phyloP scores from a whole-genome alignment of 2,329 filamentous ascomycete species.

The Colletotrichum agaves region DNA sequence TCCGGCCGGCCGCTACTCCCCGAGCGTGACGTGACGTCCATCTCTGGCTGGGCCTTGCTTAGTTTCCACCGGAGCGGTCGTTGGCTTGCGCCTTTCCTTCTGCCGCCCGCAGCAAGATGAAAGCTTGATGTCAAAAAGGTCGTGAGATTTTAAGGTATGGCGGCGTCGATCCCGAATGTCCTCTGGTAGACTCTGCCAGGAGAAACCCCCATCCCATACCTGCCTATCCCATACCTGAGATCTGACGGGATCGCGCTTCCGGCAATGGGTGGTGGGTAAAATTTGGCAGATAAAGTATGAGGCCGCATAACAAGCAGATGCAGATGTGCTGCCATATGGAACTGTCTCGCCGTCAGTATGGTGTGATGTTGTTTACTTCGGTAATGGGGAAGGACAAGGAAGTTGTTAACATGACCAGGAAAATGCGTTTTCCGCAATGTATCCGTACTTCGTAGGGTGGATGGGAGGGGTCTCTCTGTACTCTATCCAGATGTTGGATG shows the following conservation, averaged over 20 bases:
- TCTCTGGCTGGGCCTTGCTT: not conserved
- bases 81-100: not conserved
- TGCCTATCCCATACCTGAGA: not conserved
- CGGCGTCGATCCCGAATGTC: slow-evolving; percentile 24
- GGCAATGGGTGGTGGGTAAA: not conserved
- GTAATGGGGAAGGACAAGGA: not conserved
- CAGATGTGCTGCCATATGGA: not conserved
- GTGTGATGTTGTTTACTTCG: too few species aligned
- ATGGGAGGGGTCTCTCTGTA: not conserved
- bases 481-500: not conserved
- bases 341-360: not conserved
- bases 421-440: not conserved
- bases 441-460: not conserved
- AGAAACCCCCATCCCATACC: not conserved
- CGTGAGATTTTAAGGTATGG: slow-evolving; percentile 1
- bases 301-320: not conserved
- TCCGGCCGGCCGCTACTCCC: not conserved
- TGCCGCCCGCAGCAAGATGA: slow-evolving; percentile 8
- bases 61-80: not conserved
- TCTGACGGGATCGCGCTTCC: slow-evolving; percentile 8
- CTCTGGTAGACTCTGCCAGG: not conserved
- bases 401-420: not conserved
- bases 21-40: not conserved
- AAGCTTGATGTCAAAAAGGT: not conserved
- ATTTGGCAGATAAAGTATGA: slow-evolving; percentile 11